These are phyloP conservation scores for Ammopiptanthus mongolicus DNA, from an alignment of 306 rosid species.

Conservation along the genomic window DNA sequence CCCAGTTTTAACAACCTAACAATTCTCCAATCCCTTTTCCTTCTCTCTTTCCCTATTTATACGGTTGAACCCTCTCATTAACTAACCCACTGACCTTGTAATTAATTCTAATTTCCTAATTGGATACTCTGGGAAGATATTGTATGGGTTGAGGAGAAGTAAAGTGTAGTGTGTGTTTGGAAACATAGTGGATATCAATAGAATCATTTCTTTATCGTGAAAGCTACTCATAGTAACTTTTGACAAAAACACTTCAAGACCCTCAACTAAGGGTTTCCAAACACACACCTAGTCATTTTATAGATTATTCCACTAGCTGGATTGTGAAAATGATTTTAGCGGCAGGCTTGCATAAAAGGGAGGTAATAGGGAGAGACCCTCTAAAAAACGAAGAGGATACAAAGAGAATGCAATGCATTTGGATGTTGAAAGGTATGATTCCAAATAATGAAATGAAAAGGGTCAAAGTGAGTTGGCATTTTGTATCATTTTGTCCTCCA, in stretches of 20 bases:
- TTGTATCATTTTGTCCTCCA: conserved; percentile 40
- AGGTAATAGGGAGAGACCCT: background rate
- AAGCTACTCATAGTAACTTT: too few relatives aligned
- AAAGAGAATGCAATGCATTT: background rate
- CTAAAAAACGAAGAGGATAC: background rate
- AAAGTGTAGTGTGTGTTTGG: too few relatives aligned
- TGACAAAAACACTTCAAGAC: too few relatives aligned
- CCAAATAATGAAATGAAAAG: conserved; percentile 15
- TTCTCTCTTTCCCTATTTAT: too few relatives aligned
- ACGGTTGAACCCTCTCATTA: too few relatives aligned
- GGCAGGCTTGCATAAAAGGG: background rate
- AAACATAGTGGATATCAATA: too few relatives aligned
- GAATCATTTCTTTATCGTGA: too few relatives aligned
- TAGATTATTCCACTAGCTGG: background rate
- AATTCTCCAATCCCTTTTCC: too few relatives aligned
- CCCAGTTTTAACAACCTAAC: too few relatives aligned
- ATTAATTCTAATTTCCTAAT: too few relatives aligned
- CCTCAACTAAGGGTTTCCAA: too few relatives aligned
- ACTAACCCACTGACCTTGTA: too few relatives aligned
- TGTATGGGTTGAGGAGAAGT: background rate
- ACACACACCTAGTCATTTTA: background rate
- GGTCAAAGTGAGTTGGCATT: conserved; percentile 29
- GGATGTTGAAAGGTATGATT: conserved; percentile 1
- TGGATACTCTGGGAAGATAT: background rate
- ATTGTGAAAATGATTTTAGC: background rate